Evolutionary conservation across 805 yeast species (phyloP).

Genomic region (Crinitomyces ghanaensis): DNA sequence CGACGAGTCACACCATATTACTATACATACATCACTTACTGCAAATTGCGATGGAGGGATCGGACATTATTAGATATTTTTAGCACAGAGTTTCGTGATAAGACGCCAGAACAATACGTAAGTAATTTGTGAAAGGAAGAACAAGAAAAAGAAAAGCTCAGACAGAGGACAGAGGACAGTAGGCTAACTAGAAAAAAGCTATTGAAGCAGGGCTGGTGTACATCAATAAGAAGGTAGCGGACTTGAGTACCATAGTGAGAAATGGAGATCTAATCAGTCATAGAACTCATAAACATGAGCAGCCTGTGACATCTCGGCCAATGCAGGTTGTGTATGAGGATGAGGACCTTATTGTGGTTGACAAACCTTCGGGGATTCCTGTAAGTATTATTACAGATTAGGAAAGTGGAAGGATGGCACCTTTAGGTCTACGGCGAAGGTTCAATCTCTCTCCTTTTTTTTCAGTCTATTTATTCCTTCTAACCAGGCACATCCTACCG

Average conservation of each 20-base stretch:
- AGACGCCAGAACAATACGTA: slow-evolving; percentile 54
- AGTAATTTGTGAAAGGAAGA: slow-evolving; percentile 3
- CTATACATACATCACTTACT: slow-evolving; percentile 81
- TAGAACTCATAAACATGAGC: slow-evolving; percentile 83
- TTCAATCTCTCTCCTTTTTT: not conserved
- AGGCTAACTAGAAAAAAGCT: slow-evolving; percentile 26
- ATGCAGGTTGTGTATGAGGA: slow-evolving; percentile 67
- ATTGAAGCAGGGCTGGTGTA: slow-evolving; percentile 69
- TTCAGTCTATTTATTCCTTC: not conserved
- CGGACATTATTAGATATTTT: slow-evolving; percentile 73
- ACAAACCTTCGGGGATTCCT: slow-evolving; percentile 92
- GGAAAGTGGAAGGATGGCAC: not conserved
- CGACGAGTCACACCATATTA: slow-evolving; percentile 75
- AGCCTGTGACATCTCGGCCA: slow-evolving; percentile 53
- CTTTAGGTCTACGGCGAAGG: too few relatives aligned
- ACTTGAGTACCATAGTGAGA: slow-evolving; percentile 48
- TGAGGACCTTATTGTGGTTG: slow-evolving; percentile 69
- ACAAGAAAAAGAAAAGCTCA: not conserved
- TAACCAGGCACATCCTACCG: slow-evolving; percentile 63
- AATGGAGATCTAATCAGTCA: slow-evolving; percentile 85
- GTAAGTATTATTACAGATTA: slow-evolving; percentile 39
- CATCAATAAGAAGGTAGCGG: slow-evolving; percentile 56
- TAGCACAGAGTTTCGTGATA: slow-evolving; percentile 71
- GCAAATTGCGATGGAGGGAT: slow-evolving; percentile 87
- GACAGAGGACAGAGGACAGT: not conserved